A percentile compares a stretch with the other conserved stretches of the same genome.
phyloP scores from a whole-genome alignment of 768 basidiomycete genomes.

The Amanita subjunquillea region DNA sequence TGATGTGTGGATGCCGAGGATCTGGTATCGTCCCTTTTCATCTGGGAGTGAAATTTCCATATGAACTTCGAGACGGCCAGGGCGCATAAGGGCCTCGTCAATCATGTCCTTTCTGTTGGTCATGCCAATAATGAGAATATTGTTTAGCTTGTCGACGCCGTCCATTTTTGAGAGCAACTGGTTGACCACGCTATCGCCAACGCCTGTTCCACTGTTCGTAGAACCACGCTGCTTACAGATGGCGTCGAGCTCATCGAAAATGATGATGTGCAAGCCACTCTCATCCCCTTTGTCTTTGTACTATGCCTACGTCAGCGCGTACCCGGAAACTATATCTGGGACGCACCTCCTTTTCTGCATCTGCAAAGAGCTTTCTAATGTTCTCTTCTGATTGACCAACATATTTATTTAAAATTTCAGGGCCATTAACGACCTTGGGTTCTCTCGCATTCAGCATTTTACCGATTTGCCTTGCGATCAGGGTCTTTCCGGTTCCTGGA shows the following conservation, averaged over 20 bases:
- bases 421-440: conserved; percentile 97
- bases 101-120: conserved; percentile 98
- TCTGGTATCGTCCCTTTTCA: conserved; percentile 85
- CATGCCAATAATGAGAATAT: conserved; percentile 99
- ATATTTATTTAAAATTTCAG: conserved; percentile 94
- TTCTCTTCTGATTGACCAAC: conserved; percentile 98
- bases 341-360: conserved; percentile 90
- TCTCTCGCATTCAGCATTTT: conserved; percentile 98
- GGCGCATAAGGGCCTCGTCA: conserved; percentile 93
- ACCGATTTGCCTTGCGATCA: conserved; percentile 97
- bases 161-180: conserved; percentile 99
- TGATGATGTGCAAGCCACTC: conserved; percentile 96
- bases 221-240: conserved; percentile 98
- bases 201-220: conserved; percentile 84
- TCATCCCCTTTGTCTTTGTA: conserved; percentile 98
- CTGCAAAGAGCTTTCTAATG: conserved; percentile 93
- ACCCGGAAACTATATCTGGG: neutral
- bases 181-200: conserved; percentile 98
- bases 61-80: conserved; percentile 97
- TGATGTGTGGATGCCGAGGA: conserved; percentile 87
- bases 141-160: conserved; percentile 97
- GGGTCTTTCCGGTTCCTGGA: conserved; percentile 96
- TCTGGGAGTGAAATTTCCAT: conserved; percentile 99
- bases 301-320: conserved; percentile 23
- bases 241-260: conserved; percentile 97